Conservation (phyloP, 495 filamentous ascomycete species). For the Neurospora hispaniola region DNA sequence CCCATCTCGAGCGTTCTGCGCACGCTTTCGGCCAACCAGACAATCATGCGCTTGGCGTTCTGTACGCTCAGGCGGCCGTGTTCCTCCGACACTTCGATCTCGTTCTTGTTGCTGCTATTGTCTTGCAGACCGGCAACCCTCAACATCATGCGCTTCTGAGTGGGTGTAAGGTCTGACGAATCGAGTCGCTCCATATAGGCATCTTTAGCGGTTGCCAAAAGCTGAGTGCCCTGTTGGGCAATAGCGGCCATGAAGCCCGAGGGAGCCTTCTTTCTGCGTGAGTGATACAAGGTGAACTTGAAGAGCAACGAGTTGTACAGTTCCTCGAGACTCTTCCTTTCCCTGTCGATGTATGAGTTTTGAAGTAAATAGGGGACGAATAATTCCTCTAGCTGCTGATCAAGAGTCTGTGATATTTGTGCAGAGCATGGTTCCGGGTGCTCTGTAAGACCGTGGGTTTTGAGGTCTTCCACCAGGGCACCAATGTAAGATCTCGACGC, state of each 20-base stretch:
- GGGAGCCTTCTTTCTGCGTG: conserved; percentile 67
- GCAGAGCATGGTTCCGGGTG: conserved; percentile 85
- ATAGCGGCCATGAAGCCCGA: conserved; percentile 84
- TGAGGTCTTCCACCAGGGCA: conserved; percentile 80
- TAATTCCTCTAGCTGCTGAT: conserved; percentile 93
- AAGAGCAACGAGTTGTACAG: conserved; percentile 87
- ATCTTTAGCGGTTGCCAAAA: conserved; percentile 70
- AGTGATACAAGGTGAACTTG: conserved; percentile 91
- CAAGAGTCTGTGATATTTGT: conserved; percentile 72
- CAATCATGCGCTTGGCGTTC: conserved; percentile 92
- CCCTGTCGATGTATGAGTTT: conserved; percentile 90
- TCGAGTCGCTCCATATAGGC: conserved; percentile 78
- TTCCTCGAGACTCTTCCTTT: conserved; percentile 82
- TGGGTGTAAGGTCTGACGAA: conserved; percentile 69
- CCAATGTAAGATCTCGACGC: conserved; percentile 79
- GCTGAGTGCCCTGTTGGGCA: conserved; percentile 74
- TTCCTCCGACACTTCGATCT: conserved; percentile 81
- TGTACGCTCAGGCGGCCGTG: conserved; percentile 74
- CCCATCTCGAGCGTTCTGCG: conserved; percentile 85
- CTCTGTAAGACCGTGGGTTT: conserved; percentile 88
- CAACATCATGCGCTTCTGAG: conserved; percentile 78
- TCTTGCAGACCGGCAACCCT: conserved; percentile 64
- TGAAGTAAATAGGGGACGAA: conserved; percentile 94
- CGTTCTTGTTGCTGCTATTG: conserved; percentile 46
- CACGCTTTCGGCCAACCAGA: conserved; percentile 94